These are phyloP conservation scores for Physaria fendleri DNA, from an alignment of 345 rosid genomes.

Conservation along the genomic window DNA sequence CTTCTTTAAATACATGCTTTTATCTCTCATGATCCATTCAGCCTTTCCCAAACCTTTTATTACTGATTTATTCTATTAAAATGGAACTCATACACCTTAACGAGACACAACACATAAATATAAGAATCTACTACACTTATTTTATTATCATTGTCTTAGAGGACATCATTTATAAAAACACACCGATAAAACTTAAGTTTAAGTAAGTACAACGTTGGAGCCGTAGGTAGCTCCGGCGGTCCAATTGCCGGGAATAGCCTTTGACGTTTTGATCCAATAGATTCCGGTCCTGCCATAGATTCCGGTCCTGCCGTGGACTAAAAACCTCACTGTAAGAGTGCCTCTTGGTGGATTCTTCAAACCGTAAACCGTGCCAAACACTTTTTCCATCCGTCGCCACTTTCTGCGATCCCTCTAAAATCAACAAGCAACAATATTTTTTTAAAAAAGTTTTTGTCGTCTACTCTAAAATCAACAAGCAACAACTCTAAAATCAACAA, in stretches of 20 bases:
- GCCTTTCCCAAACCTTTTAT: too few species aligned
- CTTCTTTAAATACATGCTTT: too few species aligned
- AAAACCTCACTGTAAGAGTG: constrained; percentile 42
- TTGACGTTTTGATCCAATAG: constrained; percentile 49
- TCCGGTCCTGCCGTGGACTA: constrained; percentile 39
- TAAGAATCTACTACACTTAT: constrained; percentile 2
- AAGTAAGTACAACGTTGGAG: constrained; percentile 47
- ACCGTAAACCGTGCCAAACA: constrained; percentile 67
- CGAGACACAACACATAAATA: background rate
- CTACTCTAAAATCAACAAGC: background rate
- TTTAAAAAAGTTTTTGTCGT: too few species aligned
- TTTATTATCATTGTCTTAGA: background rate
- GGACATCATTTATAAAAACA: constrained; percentile 17
- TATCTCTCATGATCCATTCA: too few species aligned
- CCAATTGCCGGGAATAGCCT: constrained; percentile 60
- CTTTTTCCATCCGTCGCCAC: constrained; percentile 76
- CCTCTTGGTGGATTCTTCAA: constrained; percentile 52
- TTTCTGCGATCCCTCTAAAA: constrained; percentile 51
- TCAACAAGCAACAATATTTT: too few species aligned
- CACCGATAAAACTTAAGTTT: background rate
- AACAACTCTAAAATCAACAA: too few species aligned
- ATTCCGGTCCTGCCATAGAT: too few species aligned
- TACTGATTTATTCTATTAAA: background rate
- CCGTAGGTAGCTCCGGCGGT: constrained; percentile 53
- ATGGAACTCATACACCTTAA: constrained; percentile 4